Conservation (phyloP, 805 yeast genomes). For the Sugiyamaella lignohabitans region DNA sequence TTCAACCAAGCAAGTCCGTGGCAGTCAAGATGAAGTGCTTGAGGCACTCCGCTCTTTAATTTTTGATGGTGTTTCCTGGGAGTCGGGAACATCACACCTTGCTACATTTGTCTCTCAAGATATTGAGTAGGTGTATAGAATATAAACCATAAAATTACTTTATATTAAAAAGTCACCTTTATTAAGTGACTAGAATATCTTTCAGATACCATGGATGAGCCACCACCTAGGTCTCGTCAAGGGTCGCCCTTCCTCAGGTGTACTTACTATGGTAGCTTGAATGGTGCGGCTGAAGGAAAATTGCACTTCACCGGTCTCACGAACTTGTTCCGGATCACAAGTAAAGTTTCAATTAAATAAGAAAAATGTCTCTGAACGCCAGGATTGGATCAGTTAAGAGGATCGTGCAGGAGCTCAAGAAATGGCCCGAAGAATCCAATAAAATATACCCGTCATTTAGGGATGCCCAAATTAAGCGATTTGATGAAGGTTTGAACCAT, state of each 20-base stretch:
- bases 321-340: too few species aligned
- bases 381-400: constrained; percentile 19
- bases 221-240: too few species aligned
- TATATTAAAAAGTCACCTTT: too few species aligned
- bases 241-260: too few species aligned
- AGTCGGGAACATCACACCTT: constrained; percentile 70
- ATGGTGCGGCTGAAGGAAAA: too few species aligned
- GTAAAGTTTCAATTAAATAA: too few species aligned
- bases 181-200: too few species aligned
- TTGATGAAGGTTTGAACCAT: constrained; percentile 23
- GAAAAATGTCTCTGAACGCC: constrained; percentile 17
- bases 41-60: constrained; percentile 68
- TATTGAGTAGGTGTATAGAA: constrained; percentile 29
- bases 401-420: constrained; percentile 21
- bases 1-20: constrained; percentile 94
- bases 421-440: constrained; percentile 38
- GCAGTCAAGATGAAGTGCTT: constrained; percentile 65
- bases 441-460: constrained; percentile 44
- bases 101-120: constrained; percentile 67
- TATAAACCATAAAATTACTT: not conserved
- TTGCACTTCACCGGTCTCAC: too few species aligned
- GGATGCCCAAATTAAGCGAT: constrained; percentile 40
- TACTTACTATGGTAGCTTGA: too few species aligned
- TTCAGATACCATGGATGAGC: too few species aligned
- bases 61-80: constrained; percentile 73